Evolutionary conservation across 2,329 filamentous ascomycete species (phyloP), one percentile per base, ranked within the genome.

Genomic region (Clathrospora elynae): DNA sequence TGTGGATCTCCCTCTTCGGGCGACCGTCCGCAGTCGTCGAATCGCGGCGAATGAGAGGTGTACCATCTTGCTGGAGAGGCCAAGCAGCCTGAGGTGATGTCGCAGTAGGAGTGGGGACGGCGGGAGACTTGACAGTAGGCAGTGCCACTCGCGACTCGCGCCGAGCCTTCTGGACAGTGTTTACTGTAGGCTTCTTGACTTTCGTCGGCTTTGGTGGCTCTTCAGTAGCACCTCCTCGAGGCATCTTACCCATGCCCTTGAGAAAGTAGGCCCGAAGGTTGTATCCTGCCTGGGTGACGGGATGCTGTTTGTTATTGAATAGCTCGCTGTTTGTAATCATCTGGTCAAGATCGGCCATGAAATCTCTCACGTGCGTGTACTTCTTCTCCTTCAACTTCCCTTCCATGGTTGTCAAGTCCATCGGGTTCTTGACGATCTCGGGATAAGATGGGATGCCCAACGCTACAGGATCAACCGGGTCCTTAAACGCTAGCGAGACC

Each of bases 1-100:
- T 88, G 60, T 96, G 90, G 41, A 97, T 96, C 10, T 92, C 90
- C 39, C 93, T 86, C 77, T 96, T 96, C 8, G 92, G 91, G 36
- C 93, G 83, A 42, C 85, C 87, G 55, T 90, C 88, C 4, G 81
- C 79, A 44, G 85, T 86, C 5, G 84, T 86, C 1, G 89, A 95
- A 60, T 95, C 90, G 13, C 92, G 87, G 39, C 93, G 86, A 52
- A 93, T 93, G 25, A 90, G 78, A 6, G 90, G 90, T 25, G 89
- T 79, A 1, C 88, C 89, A 57, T 89, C 84, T 1, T 88, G 83
- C 16, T 87, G 83, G 8, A 95, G 76, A 2, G 90, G 88, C 70
- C 90, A 95, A 0, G 86, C 81, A 13, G 59, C 56, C 4, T 75
- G 71, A 13, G 78, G 67, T 18, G 74, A 73, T 5, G 73, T 71